Percentiles rank a stretch among this genome's conserved stretches.
Conservation (phyloP, 805 yeast species). For the Candida silvatica region DNA sequence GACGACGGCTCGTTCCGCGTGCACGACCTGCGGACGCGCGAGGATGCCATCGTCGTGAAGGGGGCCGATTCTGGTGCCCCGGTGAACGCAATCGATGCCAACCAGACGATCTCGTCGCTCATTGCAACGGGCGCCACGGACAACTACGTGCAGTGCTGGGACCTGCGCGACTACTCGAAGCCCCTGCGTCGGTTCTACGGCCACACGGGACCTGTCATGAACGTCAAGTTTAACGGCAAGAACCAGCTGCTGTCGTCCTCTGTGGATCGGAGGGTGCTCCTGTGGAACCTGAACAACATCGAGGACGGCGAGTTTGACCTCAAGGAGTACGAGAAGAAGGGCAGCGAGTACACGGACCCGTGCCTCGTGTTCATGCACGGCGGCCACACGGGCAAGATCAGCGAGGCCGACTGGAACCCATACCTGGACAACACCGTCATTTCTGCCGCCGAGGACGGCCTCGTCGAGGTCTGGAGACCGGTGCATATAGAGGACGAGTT, state of each 20-base stretch:
- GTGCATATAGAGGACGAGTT: slow-evolving; percentile 35
- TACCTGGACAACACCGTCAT: slow-evolving; percentile 47
- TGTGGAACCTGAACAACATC: slow-evolving; percentile 66
- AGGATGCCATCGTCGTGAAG: slow-evolving; percentile 31
- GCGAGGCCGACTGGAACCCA: slow-evolving; percentile 65
- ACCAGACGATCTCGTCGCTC: slow-evolving; percentile 42
- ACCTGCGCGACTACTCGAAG: slow-evolving; percentile 49
- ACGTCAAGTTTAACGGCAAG: slow-evolving; percentile 41
- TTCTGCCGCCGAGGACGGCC: slow-evolving; percentile 67
- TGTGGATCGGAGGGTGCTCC: slow-evolving; percentile 57
- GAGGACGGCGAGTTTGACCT: slow-evolving; percentile 47
- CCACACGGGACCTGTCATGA: slow-evolving; percentile 47
- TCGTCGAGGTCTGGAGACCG: slow-evolving; percentile 72
- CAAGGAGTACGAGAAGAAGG: slow-evolving; percentile 44
- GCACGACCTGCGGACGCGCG: slow-evolving; percentile 41
- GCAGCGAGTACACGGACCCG: slow-evolving; percentile 58
- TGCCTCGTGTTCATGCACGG: slow-evolving; percentile 76
- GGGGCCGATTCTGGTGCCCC: slow-evolving; percentile 46
- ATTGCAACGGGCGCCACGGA: slow-evolving; percentile 78
- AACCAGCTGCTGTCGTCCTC: slow-evolving; percentile 46
- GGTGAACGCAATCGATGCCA: slow-evolving; percentile 61
- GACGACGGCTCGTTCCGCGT: slow-evolving; percentile 59
- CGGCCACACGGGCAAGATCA: slow-evolving; percentile 68
- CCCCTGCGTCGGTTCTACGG: slow-evolving; percentile 64
- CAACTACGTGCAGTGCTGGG: slow-evolving; percentile 66